Evolutionary conservation across 2,329 filamentous ascomycete genomes (phyloP), one percentile per base, ranked within the genome.

Genomic region (Coccinonectria pachysandricola): DNA sequence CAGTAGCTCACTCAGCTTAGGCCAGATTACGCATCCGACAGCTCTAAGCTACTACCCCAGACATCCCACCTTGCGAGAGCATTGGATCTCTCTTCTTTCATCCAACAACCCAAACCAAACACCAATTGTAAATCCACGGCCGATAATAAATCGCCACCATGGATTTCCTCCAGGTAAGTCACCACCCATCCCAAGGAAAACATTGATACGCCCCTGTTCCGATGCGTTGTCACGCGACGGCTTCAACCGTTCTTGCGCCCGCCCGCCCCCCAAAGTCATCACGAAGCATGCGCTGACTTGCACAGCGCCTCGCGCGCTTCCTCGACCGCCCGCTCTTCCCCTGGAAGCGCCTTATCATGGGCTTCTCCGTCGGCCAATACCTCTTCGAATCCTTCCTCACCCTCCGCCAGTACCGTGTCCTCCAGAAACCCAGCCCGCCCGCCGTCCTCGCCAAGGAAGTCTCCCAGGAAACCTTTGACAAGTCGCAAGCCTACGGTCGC

Each of bases 291-390:
- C 25, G 12, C 23, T 14, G 12, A n/a, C 14, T 18, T 24, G 24
- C 28, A 24, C 50, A 79, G 73, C 71, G 71, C 64, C 76, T 96
- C 43, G 84, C 85, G 52, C 75, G 74, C 56, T 77, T 81, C 57
- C 79, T 96, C 48, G 91, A 98, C 65, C 76, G 83, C 50, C 87
- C 88, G 32, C 67, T 83, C 50, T 94, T 96, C 64, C 88, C 91
- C 29, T 98, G 91, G 91, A 98, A 95, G 74, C 81, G 76, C 54
- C 75, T 98, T 46, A 87, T 98, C 48, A 72, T 96, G 45, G 83
- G 86, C 48, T 98, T 98, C 64, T 93, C 86, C 15, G 56, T 96
- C 46, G 85, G 81, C 35, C 85, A 98, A 54, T 96, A 84, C 56
- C 61, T 85, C 28, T 78, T 98, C 50, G 91, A 98, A 57, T 77